Base-by-base conservation (phyloP, 2,329 filamentous ascomycete genomes). In the Botrytis tulipae region DNA sequence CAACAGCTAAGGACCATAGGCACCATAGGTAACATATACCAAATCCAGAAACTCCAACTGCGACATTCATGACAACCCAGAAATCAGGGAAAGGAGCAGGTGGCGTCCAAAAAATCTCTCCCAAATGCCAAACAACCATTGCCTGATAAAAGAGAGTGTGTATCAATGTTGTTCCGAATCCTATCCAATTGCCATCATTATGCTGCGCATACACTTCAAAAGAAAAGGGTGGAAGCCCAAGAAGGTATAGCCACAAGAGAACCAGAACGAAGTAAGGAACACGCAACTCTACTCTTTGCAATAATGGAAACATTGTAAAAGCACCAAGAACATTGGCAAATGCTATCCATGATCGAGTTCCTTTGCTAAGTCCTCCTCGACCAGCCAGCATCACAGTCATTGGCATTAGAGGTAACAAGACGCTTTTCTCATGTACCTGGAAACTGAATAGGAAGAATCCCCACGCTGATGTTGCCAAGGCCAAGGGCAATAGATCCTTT, bases 391-490 rank as follows among this genome's bases (percentile, higher is more conserved):
- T 86, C 10, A 98, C 83, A 0, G 95, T 98, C 93, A 97, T 97
- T 0, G 96, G 96, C 81, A 98, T 89, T 65, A 99, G 85, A 1
- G 96, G 97, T 3, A 99, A 88, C 8, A 99, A 86, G 0, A 97
- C 94, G 77, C 95, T 98, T 87, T 99, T 99, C 84, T 99, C 96
- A 80, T 99, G 96, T 0, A 99, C 97, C 81, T 99, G 96, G 82
- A 97, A 99, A 79, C 94, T 97, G 84, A 97, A 98, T 25, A 99
- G 86, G 82, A 98, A 99, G 85, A 99, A 99, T 0, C 92, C 95
- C 96, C 96, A 99, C 2, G 95, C 93, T 0, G 93, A 94, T 2
- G 92, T 88, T 1, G 95, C 92, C 73, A 98, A 89, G 0, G 93
- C 93, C 51, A 93, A 87, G 1, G 94, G 94, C 22, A 98, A 84